These are phyloP conservation scores for Fragaria iinumae DNA, from an alignment of 306 rosid species.

Conservation along the genomic window DNA sequence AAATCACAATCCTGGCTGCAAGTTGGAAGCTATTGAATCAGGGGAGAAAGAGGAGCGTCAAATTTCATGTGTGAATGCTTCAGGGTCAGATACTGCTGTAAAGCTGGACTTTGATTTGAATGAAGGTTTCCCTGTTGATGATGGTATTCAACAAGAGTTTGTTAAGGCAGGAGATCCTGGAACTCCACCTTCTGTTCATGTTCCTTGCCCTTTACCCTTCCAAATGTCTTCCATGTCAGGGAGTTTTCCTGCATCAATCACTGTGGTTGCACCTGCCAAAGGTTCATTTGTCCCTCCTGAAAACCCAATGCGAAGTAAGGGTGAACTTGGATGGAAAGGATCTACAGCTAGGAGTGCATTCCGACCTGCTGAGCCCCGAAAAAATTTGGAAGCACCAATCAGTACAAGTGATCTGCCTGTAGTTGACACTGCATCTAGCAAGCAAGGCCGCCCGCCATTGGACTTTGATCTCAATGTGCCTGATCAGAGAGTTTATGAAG, in stretches of 20 bases:
- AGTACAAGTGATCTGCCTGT: conserved; percentile 37
- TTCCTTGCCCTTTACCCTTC: conserved; percentile 59
- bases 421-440: conserved; percentile 42
- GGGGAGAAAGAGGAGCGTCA: conserved; percentile 36
- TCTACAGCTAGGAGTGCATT: conserved; percentile 98
- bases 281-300: conserved; percentile 80
- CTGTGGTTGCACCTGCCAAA: conserved; percentile 88
- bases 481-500: conserved; percentile 69
- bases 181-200: conserved; percentile 50
- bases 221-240: conserved; percentile 58
- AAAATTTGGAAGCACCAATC: conserved; percentile 43
- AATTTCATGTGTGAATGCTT: conserved; percentile 28
- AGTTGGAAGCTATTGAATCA: conserved; percentile 30
- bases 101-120: conserved; percentile 89
- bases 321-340: conserved; percentile 95
- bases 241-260: conserved; percentile 68
- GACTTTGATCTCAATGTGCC: conserved; percentile 87
- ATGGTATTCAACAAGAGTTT: conserved; percentile 57
- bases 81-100: conserved; percentile 41
- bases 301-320: conserved; percentile 57
- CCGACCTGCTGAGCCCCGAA: conserved; percentile 93
- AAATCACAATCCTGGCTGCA: conserved; percentile 26
- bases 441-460: conserved; percentile 61
- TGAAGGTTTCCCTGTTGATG: conserved; percentile 81
- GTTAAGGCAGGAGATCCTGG: conserved; percentile 42